Evolutionary conservation across 805 yeast genomes (phyloP), one percentile per base, ranked within the genome.

Genomic region (Yarrowia sp.): DNA sequence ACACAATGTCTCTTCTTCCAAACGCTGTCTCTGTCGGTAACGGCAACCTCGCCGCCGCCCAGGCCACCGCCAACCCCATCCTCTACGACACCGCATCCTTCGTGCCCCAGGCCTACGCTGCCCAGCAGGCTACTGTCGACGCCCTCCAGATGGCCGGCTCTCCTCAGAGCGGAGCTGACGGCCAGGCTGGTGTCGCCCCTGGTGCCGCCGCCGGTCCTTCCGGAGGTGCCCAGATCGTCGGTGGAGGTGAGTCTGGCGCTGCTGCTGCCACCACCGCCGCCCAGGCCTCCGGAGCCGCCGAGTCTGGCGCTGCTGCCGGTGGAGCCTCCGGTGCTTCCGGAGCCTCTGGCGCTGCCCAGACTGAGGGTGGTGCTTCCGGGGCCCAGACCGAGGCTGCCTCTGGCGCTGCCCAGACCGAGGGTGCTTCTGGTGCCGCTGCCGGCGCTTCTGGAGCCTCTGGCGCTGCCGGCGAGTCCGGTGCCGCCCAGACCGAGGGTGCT

Each of bases 141-240:
- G 58, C 53, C 36, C 33, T 55, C 29, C 58, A 41, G 24, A 63
- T 51, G 22, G 35, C 63, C 41, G 63, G 62, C 39, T 33, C 64
- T 22, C 62, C 62, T 49, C 56, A 19, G 55, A 41, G 62, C 14
- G 58, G 64, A 27, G 21, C 51, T 31, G 64, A 62, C 14, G 29
- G 49, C 19, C 49, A 71, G 8, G 41, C 44, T 12, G 64, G 63
- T 18, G 31, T 42, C 21, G 63, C 72, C 16, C 25, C 71, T n/a
- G 66, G 69, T 55, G 69, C 67, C 38, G 73, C 71, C 35, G 75
- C 74, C 62, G 69, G 74, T 47, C 72, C 69, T 61, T 63, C 69
- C 60, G 71, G 75, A 58, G 73, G 74, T 65, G 68, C 73, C 69
- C 76, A 76, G 65, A 58, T 73, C 61, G 70, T 75, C 25, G 35